phyloP scores from a whole-genome alignment of 805 yeast species.

The Clavispora santaluciae region DNA sequence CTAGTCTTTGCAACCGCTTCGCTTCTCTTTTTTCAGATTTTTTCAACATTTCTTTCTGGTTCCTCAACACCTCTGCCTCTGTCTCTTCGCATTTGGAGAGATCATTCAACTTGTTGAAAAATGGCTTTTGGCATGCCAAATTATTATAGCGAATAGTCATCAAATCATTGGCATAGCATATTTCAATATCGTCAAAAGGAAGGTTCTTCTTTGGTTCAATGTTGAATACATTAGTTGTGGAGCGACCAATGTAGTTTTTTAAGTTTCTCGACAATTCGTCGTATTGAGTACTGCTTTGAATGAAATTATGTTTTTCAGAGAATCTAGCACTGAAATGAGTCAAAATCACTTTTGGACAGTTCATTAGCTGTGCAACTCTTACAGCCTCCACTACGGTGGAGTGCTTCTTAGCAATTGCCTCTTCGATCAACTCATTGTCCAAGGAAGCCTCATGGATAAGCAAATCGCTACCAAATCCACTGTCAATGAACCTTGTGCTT shows the following conservation, averaged over 20 bases:
- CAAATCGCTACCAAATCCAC: conserved; percentile 66
- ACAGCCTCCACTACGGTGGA: conserved; percentile 88
- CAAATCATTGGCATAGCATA: conserved; percentile 38
- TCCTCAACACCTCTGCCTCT: conserved; percentile 19
- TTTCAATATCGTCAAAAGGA: conserved; percentile 27
- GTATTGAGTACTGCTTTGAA: conserved; percentile 21
- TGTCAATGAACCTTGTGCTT: conserved; percentile 52
- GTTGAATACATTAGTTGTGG: conserved; percentile 21
- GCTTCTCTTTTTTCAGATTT: conserved; percentile 32
- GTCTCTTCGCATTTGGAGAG: conserved; percentile 13
- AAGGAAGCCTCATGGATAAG: conserved; percentile 92
- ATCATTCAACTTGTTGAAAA: conserved; percentile 22
- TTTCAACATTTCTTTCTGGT: conserved; percentile 22
- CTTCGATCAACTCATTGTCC: conserved; percentile 70
- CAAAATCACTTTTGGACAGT: conserved; percentile 61
- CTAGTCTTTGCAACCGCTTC: conserved; percentile 28
- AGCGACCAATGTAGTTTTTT: conserved; percentile 23
- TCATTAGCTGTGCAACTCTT: conserved; percentile 63
- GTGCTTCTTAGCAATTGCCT: conserved; percentile 79
- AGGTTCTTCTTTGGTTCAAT: conserved; percentile 8
- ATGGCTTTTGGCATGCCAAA: conserved; percentile 23
- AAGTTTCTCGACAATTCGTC: conserved; percentile 18
- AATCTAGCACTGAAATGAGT: conserved; percentile 95
- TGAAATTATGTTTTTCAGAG: conserved; percentile 31
- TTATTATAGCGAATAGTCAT: conserved; percentile 29